These are phyloP conservation scores for Ophiostoma angusticollis DNA, from an alignment of 2,329 filamentous ascomycete species.

Conservation along the genomic window DNA sequence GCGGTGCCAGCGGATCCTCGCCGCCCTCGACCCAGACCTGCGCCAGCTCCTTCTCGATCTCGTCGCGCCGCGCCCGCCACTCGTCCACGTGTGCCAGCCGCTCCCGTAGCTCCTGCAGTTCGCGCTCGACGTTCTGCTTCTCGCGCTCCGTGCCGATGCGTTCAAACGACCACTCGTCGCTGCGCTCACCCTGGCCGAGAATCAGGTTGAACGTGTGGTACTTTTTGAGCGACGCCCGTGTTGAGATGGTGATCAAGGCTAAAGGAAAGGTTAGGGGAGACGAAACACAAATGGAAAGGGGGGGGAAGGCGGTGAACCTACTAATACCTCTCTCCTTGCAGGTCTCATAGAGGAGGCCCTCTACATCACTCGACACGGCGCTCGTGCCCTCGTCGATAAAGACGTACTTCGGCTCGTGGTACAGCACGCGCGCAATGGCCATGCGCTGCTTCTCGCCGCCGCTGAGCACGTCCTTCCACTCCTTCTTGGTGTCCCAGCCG, in stretches of 20 bases:
- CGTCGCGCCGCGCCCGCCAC: constrained; percentile 65
- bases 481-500: constrained; percentile 91
- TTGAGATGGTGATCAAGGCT: constrained; percentile 92
- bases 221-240: constrained; percentile 83
- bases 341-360: constrained; percentile 82
- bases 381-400: constrained; percentile 94
- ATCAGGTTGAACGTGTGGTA: constrained; percentile 89
- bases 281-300: neutral
- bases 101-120: constrained; percentile 73
- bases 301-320: constrained; percentile 32
- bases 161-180: constrained; percentile 85
- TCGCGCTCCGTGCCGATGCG: constrained; percentile 87
- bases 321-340: constrained; percentile 91
- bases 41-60: constrained; percentile 72
- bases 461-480: constrained; percentile 97
- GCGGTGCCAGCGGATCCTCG: constrained; percentile 36
- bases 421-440: constrained; percentile 77
- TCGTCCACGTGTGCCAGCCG: constrained; percentile 67
- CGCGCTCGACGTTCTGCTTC: constrained; percentile 85
- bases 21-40: constrained; percentile 46
- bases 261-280: constrained; percentile 14
- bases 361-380: constrained; percentile 86
- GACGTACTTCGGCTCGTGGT: constrained; percentile 89
- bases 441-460: constrained; percentile 96
- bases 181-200: constrained; percentile 66